Conservation (phyloP, 1,139 yeast species). For the Suhomyces coccinellae region DNA sequence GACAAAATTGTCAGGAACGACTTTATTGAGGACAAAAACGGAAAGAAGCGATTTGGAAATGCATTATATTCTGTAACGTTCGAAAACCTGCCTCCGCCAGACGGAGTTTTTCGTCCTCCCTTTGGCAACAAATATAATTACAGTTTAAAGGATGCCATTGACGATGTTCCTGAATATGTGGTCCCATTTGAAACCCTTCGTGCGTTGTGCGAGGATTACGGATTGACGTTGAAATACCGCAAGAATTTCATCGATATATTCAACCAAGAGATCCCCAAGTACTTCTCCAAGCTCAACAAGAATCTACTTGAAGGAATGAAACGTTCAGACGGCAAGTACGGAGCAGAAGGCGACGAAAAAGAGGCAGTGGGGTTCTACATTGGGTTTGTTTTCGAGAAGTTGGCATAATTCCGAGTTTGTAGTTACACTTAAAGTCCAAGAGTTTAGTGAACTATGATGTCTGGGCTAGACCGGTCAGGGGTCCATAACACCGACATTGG, state of each 20-base stretch:
- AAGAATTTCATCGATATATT: slow-evolving; percentile 83
- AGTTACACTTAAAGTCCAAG: not conserved
- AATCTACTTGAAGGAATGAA: slow-evolving; percentile 69
- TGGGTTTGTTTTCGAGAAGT: slow-evolving; percentile 76
- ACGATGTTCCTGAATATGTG: slow-evolving; percentile 95
- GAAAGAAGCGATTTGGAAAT: slow-evolving; percentile 77
- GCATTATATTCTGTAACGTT: slow-evolving; percentile 78
- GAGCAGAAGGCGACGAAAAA: slow-evolving; percentile 86
- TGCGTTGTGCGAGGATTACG: slow-evolving; percentile 80
- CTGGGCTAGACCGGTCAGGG: not conserved
- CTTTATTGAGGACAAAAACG: slow-evolving; percentile 39
- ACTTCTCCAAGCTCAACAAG: slow-evolving; percentile 59
- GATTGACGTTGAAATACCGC: slow-evolving; percentile 68
- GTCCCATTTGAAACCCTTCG: slow-evolving; percentile 91
- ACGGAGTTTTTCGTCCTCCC: slow-evolving; percentile 70
- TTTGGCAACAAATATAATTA: slow-evolving; percentile 85
- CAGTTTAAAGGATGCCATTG: slow-evolving; percentile 88
- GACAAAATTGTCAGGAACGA: slow-evolving; percentile 54
- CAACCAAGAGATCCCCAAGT: slow-evolving; percentile 72
- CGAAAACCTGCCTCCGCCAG: slow-evolving; percentile 69
- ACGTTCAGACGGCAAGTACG: slow-evolving; percentile 75
- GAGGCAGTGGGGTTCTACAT: slow-evolving; percentile 85
- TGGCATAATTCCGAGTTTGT: slow-evolving; percentile 5
- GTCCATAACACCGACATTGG: not conserved
- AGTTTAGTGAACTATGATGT: too few species aligned